Evolutionary conservation across 2,329 filamentous ascomycete genomes (phyloP), one percentile per base, ranked within the genome.

Genomic region (Coleophoma crateriformis): DNA sequence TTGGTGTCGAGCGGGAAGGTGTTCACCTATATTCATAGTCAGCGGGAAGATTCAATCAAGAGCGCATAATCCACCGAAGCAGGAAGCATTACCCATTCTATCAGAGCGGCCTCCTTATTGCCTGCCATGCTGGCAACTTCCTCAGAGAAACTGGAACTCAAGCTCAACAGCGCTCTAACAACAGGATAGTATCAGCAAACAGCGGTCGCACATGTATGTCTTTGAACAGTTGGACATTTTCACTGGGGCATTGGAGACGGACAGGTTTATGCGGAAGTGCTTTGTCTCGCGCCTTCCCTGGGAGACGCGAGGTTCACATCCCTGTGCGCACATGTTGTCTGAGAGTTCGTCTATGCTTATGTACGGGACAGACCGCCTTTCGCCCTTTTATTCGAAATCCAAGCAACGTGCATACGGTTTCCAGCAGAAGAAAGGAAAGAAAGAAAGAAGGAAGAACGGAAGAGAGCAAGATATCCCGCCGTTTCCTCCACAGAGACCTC

Each of bases 31-130:
- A 49, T 45, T 7, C 35, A 53, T 48, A 20, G 43, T 38, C 22
- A 52, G 61, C 42, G 59, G 55, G 38, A 47, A 50, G 19, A 10
- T 11, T 19, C 34, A 11, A 40, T 15, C 3, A 45, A n/a, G 7
- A 39, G 27, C 35, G 11, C 14, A 32, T 41, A 4, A 38, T 17
- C 35, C 35, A 7, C 46, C 32, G 33, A 48, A 53, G 47, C 43
- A 48, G 46, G 52, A 50, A 53, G 35, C 63, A 68, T 57, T 62
- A 81, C 76, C 68, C 79, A 81, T 67, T 75, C 75, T 46, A 82
- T 63, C 38, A 84, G 74, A 65, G 79, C 78, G 55, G 65, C 67
- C 68, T 79, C 76, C 64, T 74, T 73, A 57, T 71, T 17, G 15
- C 15, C 15, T n/a, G 15, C 35, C 35, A 38, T 38, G 14, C 15